Base-by-base conservation (phyloP, 495 filamentous ascomycete genomes). In the Chaetomium tenue region DNA sequence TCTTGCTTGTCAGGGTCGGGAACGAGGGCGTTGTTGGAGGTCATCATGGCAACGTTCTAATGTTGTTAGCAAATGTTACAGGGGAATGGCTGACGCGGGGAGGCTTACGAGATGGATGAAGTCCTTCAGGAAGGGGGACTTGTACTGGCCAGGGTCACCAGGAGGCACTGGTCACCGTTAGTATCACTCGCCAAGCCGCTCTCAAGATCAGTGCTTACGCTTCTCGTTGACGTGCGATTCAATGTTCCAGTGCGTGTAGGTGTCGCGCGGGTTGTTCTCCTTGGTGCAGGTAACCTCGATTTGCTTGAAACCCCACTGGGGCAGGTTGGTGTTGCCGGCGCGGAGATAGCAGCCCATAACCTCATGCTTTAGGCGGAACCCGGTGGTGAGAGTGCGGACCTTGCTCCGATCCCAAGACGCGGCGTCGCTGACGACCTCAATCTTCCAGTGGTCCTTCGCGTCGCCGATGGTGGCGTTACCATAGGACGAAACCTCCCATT, bases 251-350 rank as follows among this genome's bases (percentile, higher is more conserved):
- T 98, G 94, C 15, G 94, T 98, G 74, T 96, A 98, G 63, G 91
- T 84, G 76, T 98, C 94, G 33, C 86, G 81, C 1, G 92, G 91
- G 70, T 93, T 93, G 79, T 97, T 98, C 67, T 90, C 88, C 81
- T 97, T 97, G 64, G 86, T 85, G 77, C 94, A 98, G 20, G 92
- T 97, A 26, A 92, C 91, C 79, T 98, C 94, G 69, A 98, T 98
- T 76, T 98, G 94, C 81, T 98, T 98, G 85, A 98, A 98, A 64
- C 94, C 94, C 94, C 94, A 98, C 72, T 98, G 94, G 25, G 94
- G 94, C 60, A 98, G 83, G 75, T 98, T 98, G 70, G 92, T 89
- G 70, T 97, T 98, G 66, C 93, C 95, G 61, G 94, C 94, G 61
- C 95, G 87, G 26, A 98, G 83, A 74, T 98, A 98, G 76, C 94